These are phyloP conservation scores for Anisodus tanguticus DNA, from an alignment of 257 asterid genomes.

Conservation along the genomic window DNA sequence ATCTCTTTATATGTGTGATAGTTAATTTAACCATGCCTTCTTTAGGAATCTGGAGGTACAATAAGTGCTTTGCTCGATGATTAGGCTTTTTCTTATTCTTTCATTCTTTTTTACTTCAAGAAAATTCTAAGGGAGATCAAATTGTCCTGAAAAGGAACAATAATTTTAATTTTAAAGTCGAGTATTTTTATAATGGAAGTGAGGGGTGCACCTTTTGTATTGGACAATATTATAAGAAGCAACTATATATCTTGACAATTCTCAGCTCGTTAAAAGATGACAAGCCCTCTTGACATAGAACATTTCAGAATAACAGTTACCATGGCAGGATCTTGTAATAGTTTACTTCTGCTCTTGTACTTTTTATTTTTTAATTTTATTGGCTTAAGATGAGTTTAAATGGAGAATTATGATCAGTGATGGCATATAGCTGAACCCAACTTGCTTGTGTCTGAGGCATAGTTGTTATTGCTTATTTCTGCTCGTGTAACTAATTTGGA, in stretches of 20 bases:
- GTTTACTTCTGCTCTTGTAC: background rate
- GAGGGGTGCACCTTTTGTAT: background rate
- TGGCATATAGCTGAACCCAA: no score
- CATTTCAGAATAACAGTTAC: background rate
- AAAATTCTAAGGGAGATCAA: background rate
- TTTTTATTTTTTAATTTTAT: background rate
- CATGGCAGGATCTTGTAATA: background rate
- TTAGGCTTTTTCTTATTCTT: background rate
- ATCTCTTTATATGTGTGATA: background rate
- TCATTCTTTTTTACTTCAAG: background rate
- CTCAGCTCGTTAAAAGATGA: background rate
- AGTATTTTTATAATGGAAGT: background rate
- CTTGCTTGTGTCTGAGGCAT: background rate
- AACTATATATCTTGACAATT: background rate
- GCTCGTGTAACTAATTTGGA: background rate
- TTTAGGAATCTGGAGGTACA: background rate
- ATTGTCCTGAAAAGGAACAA: background rate
- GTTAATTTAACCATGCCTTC: background rate
- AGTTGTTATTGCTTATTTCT: background rate
- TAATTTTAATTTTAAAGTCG: background rate
- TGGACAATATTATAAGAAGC: background rate
- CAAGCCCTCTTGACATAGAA: background rate
- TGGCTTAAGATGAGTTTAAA: background rate
- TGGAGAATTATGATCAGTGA: conserved; percentile 1
- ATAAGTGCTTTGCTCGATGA: background rate